Conservation (phyloP, 2,329 filamentous ascomycete genomes). For the Bisporella sp. region DNA sequence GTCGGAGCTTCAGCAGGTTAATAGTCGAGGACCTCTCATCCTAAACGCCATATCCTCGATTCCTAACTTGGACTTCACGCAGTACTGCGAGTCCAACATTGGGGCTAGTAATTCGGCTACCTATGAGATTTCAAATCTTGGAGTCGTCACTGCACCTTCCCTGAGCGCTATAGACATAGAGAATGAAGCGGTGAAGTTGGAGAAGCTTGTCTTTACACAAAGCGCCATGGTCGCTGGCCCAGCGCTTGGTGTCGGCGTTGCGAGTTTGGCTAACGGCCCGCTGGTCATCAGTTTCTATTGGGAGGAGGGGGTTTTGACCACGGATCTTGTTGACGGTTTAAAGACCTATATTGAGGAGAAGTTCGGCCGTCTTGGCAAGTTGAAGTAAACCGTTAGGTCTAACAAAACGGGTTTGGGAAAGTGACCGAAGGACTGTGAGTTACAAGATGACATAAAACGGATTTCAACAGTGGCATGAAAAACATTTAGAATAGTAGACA, state of each 20-base stretch:
- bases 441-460: too few species aligned
- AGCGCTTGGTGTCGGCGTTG: conserved; percentile 11
- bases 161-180: not conserved
- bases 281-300: conserved; percentile 15
- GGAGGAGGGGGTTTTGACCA: conserved; percentile 15
- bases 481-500: too few species aligned
- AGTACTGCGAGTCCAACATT: not conserved
- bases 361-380: not conserved
- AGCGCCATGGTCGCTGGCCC: conserved; percentile 14
- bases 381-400: too few species aligned
- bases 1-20: too few species aligned
- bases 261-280: conserved; percentile 10
- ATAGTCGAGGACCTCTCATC: too few species aligned
- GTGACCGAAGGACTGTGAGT: too few species aligned
- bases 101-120: conserved; percentile 6
- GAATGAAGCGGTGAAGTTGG: conserved; percentile 2
- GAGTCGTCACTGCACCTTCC: conserved; percentile 8
- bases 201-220: conserved; percentile 16
- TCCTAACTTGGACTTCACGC: conserved; percentile 2
- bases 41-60: not conserved
- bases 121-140: conserved; percentile 22
- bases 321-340: conserved; percentile 10
- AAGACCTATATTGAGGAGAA: not conserved
- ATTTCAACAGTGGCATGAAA: too few species aligned
- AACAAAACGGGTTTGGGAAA: too few species aligned